phyloP scores from a whole-genome alignment of 805 yeast species.

The Tanozyma kutaoensis region DNA sequence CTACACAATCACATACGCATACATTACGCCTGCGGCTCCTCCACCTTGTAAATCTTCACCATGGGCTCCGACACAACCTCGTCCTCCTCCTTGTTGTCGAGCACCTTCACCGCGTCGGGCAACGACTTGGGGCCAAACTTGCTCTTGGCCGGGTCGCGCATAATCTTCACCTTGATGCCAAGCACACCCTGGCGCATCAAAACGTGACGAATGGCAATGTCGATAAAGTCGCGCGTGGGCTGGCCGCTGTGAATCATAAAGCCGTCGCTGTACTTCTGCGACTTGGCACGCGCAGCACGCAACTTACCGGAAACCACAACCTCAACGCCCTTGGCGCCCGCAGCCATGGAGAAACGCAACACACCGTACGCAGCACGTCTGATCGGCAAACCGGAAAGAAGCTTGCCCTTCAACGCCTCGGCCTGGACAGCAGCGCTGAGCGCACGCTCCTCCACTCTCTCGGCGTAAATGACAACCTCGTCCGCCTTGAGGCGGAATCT shows the following conservation, averaged over 20 bases:
- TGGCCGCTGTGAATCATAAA: constrained; percentile 99
- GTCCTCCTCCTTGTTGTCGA: constrained; percentile 89
- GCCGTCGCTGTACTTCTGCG: constrained; percentile 99
- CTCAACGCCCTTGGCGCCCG: constrained; percentile 99
- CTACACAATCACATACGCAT: too few species aligned
- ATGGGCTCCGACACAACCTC: constrained; percentile 66
- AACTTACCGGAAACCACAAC: constrained; percentile 99
- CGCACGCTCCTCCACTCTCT: constrained; percentile 99
- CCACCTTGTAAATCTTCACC: constrained; percentile 58
- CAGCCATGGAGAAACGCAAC: constrained; percentile 98
- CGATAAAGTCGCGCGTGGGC: constrained; percentile 98
- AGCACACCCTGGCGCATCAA: constrained; percentile 99
- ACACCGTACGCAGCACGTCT: constrained; percentile 99
- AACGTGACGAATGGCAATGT: constrained; percentile 98
- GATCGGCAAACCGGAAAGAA: constrained; percentile 96
- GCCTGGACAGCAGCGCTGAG: constrained; percentile 99
- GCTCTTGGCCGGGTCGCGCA: constrained; percentile 94
- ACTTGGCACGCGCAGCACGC: constrained; percentile 99
- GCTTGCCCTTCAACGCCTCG: constrained; percentile 96
- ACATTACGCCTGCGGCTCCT: constrained; percentile 23
- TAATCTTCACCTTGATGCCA: constrained; percentile 98
- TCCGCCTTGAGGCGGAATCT: constrained; percentile 96
- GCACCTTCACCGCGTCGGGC: constrained; percentile 89
- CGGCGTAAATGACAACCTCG: constrained; percentile 90
- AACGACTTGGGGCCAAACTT: constrained; percentile 78